Evolutionary conservation across 2,329 filamentous ascomycete species (phyloP), one percentile per base, ranked within the genome.

Genomic region (Cryphonectria radicalis): DNA sequence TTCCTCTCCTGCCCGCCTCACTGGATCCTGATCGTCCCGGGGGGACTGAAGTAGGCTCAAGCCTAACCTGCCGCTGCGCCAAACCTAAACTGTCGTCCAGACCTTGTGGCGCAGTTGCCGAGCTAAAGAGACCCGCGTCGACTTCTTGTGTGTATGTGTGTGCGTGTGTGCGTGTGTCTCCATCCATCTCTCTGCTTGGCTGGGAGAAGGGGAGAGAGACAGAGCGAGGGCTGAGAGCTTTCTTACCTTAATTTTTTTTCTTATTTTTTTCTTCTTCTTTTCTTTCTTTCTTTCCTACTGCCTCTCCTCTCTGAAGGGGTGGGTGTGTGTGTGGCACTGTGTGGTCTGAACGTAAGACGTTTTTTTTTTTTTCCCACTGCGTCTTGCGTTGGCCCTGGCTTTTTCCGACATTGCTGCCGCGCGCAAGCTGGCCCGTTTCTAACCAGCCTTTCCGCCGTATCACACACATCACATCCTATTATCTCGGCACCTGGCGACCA

Each of bases 21-120:
- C 53, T 57, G 53, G 53, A 25, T 11, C 53, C 53, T 55, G 6
- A 55, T 55, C n/a, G n/a, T 5, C n/a, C 68, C 37, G 59, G 60
- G 63, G 63, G 65, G 37, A 50, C 68, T 66, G 53, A 37, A 70
- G 63, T 63, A 70, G 63, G 68, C 62, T 70, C 68, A 66, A 66
- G 68, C 63, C 66, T 70, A 67, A 63, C 50, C 59, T 70, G 42
- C 46, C 22, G 17, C 59, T 62, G 28, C 59, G 28, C 28, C 59
- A 62, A 40, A n/a, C 32, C 59, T 62, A 40, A 57, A 57, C 14
- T 57, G 53, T 62, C 59, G 32, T 37, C 59, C 5, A 32, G 32
- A 37, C 57, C 14, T 40, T 62, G 59, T 62, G 28, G 53, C 53
- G 53, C 53, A 57, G n/a, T 22, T 50, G 22, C n/a, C 46, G 46